Percentiles rank a stretch among this genome's conserved stretches.
Evolutionary conservation across 1,284 basidiomycete genomes (phyloP).

Genomic region (Malassezia cuniculi): DNA sequence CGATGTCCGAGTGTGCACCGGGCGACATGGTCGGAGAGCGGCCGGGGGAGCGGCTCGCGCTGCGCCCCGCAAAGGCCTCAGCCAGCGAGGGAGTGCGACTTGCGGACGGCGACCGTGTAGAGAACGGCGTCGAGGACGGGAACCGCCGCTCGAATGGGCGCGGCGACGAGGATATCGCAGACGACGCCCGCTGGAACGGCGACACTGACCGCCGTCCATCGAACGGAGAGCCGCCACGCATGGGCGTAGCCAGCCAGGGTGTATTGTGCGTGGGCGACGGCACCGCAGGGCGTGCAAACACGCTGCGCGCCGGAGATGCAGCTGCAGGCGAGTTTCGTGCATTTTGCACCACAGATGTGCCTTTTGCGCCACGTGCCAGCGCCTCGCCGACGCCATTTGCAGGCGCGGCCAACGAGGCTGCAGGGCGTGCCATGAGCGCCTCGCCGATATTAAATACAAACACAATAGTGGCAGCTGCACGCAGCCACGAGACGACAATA

Average conservation of each 20-base stretch:
- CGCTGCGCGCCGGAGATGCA: too few species aligned
- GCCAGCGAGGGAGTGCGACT: conserved; percentile 1
- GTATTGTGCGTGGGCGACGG: too few species aligned
- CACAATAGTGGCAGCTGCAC: conserved; percentile 6
- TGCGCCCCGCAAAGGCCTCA: conserved; percentile 4
- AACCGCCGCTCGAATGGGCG: conserved; percentile 4
- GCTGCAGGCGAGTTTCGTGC: too few species aligned
- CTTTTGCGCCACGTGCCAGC: conserved; percentile 9
- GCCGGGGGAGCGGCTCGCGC: conserved; percentile 2
- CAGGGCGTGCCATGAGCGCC: not conserved
- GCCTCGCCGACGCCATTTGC: conserved; percentile 12
- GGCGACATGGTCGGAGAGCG: not conserved
- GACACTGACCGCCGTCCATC: too few species aligned
- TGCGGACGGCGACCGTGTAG: not conserved
- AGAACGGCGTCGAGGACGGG: conserved; percentile 7
- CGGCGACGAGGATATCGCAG: not conserved
- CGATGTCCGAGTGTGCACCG: conserved; percentile 1
- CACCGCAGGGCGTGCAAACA: too few species aligned
- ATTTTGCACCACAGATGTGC: too few species aligned
- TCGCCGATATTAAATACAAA: conserved; percentile 9
- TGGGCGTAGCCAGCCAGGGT: too few species aligned
- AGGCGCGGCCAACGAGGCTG: not conserved
- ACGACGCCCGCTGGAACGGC: conserved; percentile 1
- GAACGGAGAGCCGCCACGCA: too few species aligned
- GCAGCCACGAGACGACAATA: conserved; percentile 7